A percentile compares a stretch with the other conserved stretches of the same genome.
Conservation (phyloP, 257 asterid species). For the Fraxinus americana region DNA sequence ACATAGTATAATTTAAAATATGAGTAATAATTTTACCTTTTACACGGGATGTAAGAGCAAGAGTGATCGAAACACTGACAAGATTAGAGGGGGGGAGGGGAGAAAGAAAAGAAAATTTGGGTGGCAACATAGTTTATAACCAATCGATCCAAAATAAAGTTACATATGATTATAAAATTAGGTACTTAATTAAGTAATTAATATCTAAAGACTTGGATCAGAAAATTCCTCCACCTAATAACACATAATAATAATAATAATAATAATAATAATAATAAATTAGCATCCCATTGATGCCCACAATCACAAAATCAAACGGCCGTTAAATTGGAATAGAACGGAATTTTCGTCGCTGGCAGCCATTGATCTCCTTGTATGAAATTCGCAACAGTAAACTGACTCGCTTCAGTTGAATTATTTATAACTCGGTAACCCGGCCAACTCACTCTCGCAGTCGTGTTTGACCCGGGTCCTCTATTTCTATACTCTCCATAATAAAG, state of each 20-base stretch:
- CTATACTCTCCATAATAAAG: constrained; percentile 77
- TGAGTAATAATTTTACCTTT: too few species aligned
- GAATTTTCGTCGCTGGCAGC: constrained; percentile 56
- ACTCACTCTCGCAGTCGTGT: constrained; percentile 64
- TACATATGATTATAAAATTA: neutral
- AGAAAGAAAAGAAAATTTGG: too few species aligned
- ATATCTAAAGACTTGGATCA: neutral
- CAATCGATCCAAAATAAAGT: too few species aligned
- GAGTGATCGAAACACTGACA: neutral
- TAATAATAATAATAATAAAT: neutral
- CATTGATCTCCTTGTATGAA: constrained; percentile 73
- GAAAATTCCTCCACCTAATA: neutral
- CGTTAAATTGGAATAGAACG: constrained; percentile 71
- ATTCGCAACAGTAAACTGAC: constrained; percentile 65
- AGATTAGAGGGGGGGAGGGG: too few species aligned
- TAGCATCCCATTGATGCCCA: neutral
- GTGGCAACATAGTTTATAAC: too few species aligned
- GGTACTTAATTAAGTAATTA: too few species aligned
- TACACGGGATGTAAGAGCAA: too few species aligned
- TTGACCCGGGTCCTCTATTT: constrained; percentile 93
- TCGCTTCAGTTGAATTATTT: constrained; percentile 57
- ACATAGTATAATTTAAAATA: too few species aligned
- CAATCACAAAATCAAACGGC: constrained; percentile 26
- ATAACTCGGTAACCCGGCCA: constrained; percentile 90
- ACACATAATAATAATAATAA: neutral